A percentile compares a stretch with the other conserved stretches of the same genome.
These are phyloP conservation scores for Hsuehochloa calcarea DNA, from an alignment of 176 grass and related monocot genomes.

Conservation along the genomic window DNA sequence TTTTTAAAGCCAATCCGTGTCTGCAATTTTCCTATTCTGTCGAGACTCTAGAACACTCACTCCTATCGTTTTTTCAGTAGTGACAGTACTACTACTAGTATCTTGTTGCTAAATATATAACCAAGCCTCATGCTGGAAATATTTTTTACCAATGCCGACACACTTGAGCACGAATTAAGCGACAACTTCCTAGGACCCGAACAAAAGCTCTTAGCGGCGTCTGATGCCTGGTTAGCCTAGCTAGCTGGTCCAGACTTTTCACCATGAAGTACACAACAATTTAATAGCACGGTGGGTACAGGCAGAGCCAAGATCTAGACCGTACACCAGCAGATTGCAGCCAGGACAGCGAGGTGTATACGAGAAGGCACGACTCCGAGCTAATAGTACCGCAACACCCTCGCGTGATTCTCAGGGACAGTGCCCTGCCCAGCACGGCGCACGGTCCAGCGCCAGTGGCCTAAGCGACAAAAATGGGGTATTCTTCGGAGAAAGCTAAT, in stretches of 20 bases:
- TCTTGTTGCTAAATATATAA: no score
- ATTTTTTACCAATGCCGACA: not conserved
- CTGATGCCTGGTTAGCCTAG: not conserved
- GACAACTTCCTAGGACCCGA: not conserved
- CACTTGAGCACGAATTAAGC: not conserved
- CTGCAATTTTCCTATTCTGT: no score
- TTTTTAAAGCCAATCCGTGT: no score
- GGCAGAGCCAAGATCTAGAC: not conserved
- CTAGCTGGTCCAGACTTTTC: not conserved
- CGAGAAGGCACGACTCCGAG: not conserved
- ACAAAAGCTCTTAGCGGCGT: not conserved
- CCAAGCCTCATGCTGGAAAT: no score
- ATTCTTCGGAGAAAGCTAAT: no score
- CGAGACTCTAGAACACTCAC: no score
- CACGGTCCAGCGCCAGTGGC: not conserved
- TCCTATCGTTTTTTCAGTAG: no score
- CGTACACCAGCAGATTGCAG: not conserved
- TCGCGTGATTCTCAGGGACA: not conserved
- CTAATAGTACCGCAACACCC: not conserved
- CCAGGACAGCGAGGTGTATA: not conserved
- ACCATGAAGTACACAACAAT: not conserved
- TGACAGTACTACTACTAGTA: not conserved
- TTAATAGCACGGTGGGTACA: not conserved
- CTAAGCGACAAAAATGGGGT: no score
- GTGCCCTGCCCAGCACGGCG: slow-evolving; percentile 17